A percentile compares a stretch with the other conserved stretches of the same genome.
Evolutionary conservation across 148 eudicot species (phyloP).

Genomic region (Pharnaceum exiguum): DNA sequence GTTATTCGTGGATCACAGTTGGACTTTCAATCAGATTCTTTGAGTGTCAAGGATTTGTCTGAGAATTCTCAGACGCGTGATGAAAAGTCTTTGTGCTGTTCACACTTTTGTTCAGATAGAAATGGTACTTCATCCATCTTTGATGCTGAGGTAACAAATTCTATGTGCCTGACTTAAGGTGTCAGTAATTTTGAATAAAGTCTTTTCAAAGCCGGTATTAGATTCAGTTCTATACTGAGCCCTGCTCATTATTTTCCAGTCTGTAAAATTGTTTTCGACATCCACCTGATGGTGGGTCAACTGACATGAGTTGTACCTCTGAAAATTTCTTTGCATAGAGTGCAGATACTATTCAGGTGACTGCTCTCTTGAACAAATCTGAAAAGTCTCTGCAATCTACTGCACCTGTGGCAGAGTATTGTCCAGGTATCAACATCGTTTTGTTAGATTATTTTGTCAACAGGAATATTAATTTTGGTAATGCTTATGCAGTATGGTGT

Average conservation of each 20-base stretch:
- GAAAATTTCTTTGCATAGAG: constrained; percentile 45
- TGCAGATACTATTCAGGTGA: constrained; percentile 83
- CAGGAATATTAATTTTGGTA: background rate
- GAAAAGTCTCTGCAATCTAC: constrained; percentile 37
- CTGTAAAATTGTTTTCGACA: background rate
- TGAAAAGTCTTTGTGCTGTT: constrained; percentile 36
- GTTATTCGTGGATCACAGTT: constrained; percentile 55
- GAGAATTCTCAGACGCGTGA: constrained; percentile 22
- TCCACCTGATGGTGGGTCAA: background rate
- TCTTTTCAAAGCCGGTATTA: background rate
- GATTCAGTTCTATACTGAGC: background rate
- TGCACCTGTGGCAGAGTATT: constrained; percentile 69
- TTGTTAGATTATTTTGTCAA: background rate
- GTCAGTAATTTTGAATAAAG: background rate
- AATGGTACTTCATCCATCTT: constrained; percentile 22
- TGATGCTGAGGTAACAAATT: constrained; percentile 62
- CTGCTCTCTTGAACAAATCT: constrained; percentile 50
- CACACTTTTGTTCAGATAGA: constrained; percentile 50
- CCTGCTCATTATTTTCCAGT: no score
- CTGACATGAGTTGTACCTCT: constrained; percentile 12
- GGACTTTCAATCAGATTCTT: constrained; percentile 35
- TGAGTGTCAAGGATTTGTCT: constrained; percentile 26
- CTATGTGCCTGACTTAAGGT: background rate
- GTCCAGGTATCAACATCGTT: constrained; percentile 55
- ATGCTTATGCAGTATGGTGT: background rate